A percentile compares a stretch with the other conserved stretches of the same genome.
Conservation (phyloP, 2,329 filamentous ascomycete species). For the Neocucurbitaria cava region DNA sequence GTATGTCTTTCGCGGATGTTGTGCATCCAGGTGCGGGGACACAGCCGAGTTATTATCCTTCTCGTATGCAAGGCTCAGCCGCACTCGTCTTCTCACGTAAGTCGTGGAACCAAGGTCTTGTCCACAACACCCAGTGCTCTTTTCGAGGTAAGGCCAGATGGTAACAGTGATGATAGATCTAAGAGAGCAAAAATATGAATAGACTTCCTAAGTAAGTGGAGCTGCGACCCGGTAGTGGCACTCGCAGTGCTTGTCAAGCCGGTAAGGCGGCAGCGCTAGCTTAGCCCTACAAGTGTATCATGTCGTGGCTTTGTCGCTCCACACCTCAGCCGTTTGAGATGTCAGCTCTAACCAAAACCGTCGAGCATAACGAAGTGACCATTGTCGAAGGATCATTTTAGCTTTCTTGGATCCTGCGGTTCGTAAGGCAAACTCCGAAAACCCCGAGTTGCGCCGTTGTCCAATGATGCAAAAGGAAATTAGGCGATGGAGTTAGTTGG, state of each 20-base stretch:
- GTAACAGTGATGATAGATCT: not conserved
- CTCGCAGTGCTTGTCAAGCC: conserved; percentile 17
- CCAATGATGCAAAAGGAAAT: not conserved
- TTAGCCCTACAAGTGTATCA: not conserved
- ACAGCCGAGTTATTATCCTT: conserved; percentile 6
- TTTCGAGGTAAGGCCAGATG: not conserved
- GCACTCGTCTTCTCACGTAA: not conserved
- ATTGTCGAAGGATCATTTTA: not conserved
- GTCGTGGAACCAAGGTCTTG: not conserved
- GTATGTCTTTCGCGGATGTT: not conserved
- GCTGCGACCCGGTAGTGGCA: conserved; percentile 1
- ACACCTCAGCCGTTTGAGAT: not conserved
- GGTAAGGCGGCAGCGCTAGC: conserved; percentile 23
- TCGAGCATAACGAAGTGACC: not conserved
- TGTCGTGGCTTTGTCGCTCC: conserved; percentile 2
- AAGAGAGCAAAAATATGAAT: not conserved
- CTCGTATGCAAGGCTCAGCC: conserved; percentile 3
- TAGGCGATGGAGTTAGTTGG: not conserved
- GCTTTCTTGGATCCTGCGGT: not conserved
- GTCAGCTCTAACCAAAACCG: not conserved
- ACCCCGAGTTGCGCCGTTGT: not conserved
- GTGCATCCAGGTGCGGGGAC: not conserved
- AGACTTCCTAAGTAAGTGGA: conserved; percentile 3
- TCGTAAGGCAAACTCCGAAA: not conserved
- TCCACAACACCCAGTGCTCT: not conserved